Evolutionary conservation across 306 rosid species (phyloP).

Genomic region (Arachis hypogaea): DNA sequence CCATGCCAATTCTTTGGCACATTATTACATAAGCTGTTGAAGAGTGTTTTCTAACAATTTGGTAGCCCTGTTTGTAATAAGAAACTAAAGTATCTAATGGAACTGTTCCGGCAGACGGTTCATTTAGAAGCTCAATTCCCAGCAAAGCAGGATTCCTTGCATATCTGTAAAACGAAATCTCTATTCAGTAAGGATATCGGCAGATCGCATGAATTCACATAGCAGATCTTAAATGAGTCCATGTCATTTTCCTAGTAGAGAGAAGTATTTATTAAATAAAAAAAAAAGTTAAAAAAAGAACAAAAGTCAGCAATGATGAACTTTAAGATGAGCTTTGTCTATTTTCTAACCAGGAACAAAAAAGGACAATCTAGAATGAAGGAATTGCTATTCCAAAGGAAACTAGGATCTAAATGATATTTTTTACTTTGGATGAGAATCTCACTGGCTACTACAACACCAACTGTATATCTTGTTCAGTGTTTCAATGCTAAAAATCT

Average conservation of each 20-base stretch:
- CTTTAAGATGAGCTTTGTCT: constrained; percentile 18
- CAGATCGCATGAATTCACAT: not conserved
- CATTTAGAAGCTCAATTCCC: constrained; percentile 90
- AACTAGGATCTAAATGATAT: not conserved
- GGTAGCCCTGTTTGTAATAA: constrained; percentile 81
- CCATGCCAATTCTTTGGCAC: constrained; percentile 86
- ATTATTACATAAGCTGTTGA: constrained; percentile 77
- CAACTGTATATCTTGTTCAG: constrained; percentile 8
- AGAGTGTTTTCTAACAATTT: constrained; percentile 74
- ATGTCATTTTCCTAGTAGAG: too few relatives aligned
- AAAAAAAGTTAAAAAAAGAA: not conserved
- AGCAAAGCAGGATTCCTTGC: constrained; percentile 70
- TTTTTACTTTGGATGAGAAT: constrained; percentile 10
- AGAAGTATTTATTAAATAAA: too few relatives aligned
- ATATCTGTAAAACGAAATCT: constrained; percentile 61
- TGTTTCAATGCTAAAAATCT: constrained; percentile 3
- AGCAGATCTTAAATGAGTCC: not conserved
- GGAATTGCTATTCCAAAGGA: constrained; percentile 1
- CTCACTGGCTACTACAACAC: not conserved
- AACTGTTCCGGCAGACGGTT: constrained; percentile 78
- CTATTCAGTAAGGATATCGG: constrained; percentile 25
- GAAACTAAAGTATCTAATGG: constrained; percentile 65
- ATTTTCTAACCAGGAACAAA: not conserved
- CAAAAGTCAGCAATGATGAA: not conserved
- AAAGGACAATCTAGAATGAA: not conserved